These are phyloP conservation scores for Camellia sinensis DNA, from an alignment of 148 eudicot genomes.

Conservation along the genomic window DNA sequence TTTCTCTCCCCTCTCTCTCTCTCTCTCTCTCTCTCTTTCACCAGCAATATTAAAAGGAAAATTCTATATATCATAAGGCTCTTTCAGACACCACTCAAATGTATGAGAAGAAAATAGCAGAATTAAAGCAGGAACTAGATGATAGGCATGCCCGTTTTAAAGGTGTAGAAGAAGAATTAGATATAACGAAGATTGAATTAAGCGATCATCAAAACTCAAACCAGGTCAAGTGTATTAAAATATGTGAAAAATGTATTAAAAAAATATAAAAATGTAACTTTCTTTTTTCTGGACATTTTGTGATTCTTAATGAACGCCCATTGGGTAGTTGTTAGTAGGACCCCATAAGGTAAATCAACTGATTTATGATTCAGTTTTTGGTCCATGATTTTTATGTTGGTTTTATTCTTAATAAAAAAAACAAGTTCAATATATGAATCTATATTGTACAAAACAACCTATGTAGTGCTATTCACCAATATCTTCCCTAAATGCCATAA, in stretches of 20 bases:
- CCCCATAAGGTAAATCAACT: no score
- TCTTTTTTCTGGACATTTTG: no score
- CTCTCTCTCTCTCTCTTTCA: constrained; percentile 21
- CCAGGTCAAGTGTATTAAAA: constrained; percentile 14
- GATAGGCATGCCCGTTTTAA: constrained; percentile 46
- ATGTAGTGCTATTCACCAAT: not conserved
- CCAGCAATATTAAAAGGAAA: constrained; percentile 59
- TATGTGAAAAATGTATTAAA: no score
- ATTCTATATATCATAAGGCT: constrained; percentile 53
- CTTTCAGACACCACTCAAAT: constrained; percentile 68
- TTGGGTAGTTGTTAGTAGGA: no score
- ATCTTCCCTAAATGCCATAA: not conserved
- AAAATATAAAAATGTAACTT: no score
- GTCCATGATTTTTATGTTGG: not conserved
- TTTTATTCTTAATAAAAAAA: not conserved
- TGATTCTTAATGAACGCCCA: no score
- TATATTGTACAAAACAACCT: not conserved
- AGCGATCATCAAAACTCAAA: constrained; percentile 19
- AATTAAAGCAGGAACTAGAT: constrained; percentile 48
- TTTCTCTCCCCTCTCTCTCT: not conserved
- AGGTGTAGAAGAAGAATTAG: constrained; percentile 49
- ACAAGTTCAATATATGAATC: not conserved
- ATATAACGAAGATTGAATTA: constrained; percentile 12
- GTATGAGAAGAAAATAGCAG: constrained; percentile 56
- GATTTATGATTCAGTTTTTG: not conserved